A percentile compares a stretch with the other conserved stretches of the same genome.
Conservation (phyloP, 2,329 filamentous ascomycete species). For the Phyllosticta capitalensis region DNA sequence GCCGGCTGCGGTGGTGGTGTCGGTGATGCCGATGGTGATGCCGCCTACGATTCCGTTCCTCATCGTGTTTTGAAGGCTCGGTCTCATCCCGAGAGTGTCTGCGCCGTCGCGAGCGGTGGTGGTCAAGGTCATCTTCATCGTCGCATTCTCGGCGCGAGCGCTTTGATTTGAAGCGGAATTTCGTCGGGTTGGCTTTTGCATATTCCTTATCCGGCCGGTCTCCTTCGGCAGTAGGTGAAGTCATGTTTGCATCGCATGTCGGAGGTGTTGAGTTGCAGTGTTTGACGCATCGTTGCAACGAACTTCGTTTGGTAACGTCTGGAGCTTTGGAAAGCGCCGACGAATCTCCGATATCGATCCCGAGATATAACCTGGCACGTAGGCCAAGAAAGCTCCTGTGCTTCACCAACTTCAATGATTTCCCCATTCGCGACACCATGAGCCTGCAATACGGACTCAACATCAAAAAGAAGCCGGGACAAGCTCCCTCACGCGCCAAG, state of each 20-base stretch:
- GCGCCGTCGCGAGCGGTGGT: not conserved
- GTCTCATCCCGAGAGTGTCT: not conserved
- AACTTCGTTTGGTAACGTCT: constrained; percentile 4
- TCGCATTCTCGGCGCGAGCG: constrained; percentile 17
- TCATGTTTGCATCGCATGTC: constrained; percentile 9
- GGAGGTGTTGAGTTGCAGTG: constrained; percentile 16
- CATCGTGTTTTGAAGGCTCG: not conserved
- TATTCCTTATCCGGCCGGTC: constrained; percentile 16
- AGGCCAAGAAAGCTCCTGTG: not conserved
- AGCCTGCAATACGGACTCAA: constrained; percentile 50
- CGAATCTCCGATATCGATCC: not conserved
- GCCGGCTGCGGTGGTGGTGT: constrained; percentile 8
- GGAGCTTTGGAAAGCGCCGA: not conserved
- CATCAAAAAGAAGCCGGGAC: constrained; percentile 44
- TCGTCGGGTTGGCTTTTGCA: constrained; percentile 21
- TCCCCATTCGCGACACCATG: constrained; percentile 4
- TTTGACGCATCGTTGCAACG: not conserved
- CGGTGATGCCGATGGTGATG: not conserved
- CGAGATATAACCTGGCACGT: not conserved
- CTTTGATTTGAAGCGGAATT: constrained; percentile 32
- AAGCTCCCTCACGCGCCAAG: constrained; percentile 15
- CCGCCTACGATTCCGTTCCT: not conserved
- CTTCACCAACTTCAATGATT: not conserved
- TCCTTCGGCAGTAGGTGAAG: not conserved
- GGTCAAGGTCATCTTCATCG: constrained; percentile 7